These are phyloP conservation scores for Uncinocarpus reesii DNA, from an alignment of 2,329 filamentous ascomycete species.

Conservation along the genomic window DNA sequence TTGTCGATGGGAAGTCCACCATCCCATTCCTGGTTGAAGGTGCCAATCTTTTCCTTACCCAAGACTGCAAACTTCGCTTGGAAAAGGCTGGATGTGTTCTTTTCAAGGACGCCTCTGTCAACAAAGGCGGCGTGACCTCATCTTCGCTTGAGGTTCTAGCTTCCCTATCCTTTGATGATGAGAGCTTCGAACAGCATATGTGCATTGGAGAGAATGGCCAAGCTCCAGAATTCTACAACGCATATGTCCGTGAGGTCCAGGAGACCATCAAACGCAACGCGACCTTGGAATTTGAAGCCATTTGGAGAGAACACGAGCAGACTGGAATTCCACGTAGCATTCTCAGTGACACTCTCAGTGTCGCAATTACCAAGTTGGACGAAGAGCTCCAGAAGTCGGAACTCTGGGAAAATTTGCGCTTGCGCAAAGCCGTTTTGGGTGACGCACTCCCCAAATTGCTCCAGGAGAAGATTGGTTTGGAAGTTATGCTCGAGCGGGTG, in stretches of 20 bases:
- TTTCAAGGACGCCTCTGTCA: conserved; percentile 96
- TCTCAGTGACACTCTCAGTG: conserved; percentile 81
- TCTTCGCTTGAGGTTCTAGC: conserved; percentile 94
- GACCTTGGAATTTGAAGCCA: conserved; percentile 88
- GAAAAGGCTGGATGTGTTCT: conserved; percentile 91
- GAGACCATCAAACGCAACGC: conserved; percentile 85
- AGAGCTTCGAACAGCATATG: conserved; percentile 84
- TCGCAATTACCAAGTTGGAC: conserved; percentile 91
- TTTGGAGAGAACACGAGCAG: conserved; percentile 86
- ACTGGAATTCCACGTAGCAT: conserved; percentile 71
- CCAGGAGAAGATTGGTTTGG: conserved; percentile 79
- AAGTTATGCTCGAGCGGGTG: conserved; percentile 72
- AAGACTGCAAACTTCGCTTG: conserved; percentile 90
- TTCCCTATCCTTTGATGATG: conserved; percentile 85
- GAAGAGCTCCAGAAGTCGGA: conserved; percentile 92
- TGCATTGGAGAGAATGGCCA: conserved; percentile 68
- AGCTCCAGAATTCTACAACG: conserved; percentile 80
- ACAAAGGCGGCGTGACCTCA: conserved; percentile 97
- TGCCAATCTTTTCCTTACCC: conserved; percentile 96
- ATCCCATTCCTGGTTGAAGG: conserved; percentile 97
- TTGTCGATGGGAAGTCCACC: conserved; percentile 73
- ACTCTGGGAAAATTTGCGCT: conserved; percentile 72
- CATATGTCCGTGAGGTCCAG: conserved; percentile 87
- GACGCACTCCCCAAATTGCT: conserved; percentile 81
- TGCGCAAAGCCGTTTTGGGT: conserved; percentile 65